Evolutionary conservation across 768 basidiomycete genomes (phyloP), one percentile per base, ranked within the genome.

Genomic region (Paxillus rubicundulus): DNA sequence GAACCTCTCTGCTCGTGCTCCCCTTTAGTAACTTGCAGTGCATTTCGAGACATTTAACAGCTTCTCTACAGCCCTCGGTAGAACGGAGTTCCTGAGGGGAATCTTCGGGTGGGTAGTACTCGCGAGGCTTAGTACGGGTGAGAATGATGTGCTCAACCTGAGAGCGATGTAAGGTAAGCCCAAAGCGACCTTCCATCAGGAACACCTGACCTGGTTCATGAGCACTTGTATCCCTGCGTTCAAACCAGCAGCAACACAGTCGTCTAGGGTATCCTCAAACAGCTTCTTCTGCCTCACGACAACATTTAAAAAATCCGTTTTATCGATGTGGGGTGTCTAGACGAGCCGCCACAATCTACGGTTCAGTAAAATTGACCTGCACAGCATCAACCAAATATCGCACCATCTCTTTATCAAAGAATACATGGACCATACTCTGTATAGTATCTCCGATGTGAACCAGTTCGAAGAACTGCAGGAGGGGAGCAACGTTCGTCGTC

Each of bases 381-480:
- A 14, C 14, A 39, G 12, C 20, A 50, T 7, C 21, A 41, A 20
- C 17, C 24, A 14, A 45, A 39, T 4, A 18, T n/a, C 85, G 21
- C 55, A 89, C 92, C 71, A 98, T 73, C 61, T 97, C 96, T 63
- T 95, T 95, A 65, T 98, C 97, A 64, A 96, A 99, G 69, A 95
- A 99, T 2, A 98, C 97, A 60, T 99, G 94, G 6, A 97, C 84
- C 85, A 98, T 98, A 16, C 87, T 92, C 70, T 96, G 92, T 40
- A 98, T 98, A 14, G 92, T 99, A 65, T 99, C 96, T 1, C 94
- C 97, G 14, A 98, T 77, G 72, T 98, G 97, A 1, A 96, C 96
- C 20, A 98, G 77, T 74, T 98, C 96, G 58, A 99, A 98, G 72
- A 98, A 98, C 66, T 98, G 95, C 37, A 98, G 73, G 3, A 99